Percentiles rank a stretch among this genome's conserved stretches.
Conservation (phyloP, 2,329 filamentous ascomycete species). For the Talaromyces sp. region DNA sequence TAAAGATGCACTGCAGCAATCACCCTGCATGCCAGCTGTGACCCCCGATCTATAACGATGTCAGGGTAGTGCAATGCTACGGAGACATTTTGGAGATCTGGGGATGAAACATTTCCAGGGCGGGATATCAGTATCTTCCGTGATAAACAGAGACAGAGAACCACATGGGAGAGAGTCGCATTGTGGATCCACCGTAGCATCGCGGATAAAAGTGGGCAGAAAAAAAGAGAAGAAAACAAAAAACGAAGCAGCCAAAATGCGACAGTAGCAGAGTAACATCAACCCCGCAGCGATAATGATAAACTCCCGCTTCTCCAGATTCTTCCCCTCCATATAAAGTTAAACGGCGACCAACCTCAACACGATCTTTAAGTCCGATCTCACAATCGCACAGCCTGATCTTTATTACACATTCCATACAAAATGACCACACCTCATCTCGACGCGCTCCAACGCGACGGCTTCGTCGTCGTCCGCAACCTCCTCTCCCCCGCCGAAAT, state of each 20-base stretch:
- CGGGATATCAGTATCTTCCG: constrained; percentile 1
- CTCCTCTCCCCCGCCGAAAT: constrained; percentile 63
- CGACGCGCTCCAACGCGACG: constrained; percentile 66
- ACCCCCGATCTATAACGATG: neutral
- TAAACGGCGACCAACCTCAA: neutral
- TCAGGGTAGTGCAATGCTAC: neutral
- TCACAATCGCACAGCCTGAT: neutral
- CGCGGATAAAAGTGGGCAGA: constrained; percentile 2
- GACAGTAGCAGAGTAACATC: constrained; percentile 15
- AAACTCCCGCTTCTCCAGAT: constrained; percentile 7
- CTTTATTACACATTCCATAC: neutral
- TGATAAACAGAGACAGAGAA: neutral
- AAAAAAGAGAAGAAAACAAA: too few relatives aligned
- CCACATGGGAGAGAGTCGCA: constrained; percentile 11
- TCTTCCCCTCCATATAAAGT: neutral
- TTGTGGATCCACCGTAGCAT: constrained; percentile 22
- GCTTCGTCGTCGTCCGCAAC: constrained; percentile 73
- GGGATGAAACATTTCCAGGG: too few relatives aligned
- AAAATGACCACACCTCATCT: constrained; percentile 43
- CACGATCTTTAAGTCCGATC: neutral
- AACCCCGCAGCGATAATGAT: constrained; percentile 17
- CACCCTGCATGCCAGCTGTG: neutral
- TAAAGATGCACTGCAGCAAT: neutral
- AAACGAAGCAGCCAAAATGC: constrained; percentile 5
- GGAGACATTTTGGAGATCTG: neutral